Base-by-base conservation (phyloP, 2,329 filamentous ascomycete genomes). In the Nothophaeocryptopus gaeumannii region DNA sequence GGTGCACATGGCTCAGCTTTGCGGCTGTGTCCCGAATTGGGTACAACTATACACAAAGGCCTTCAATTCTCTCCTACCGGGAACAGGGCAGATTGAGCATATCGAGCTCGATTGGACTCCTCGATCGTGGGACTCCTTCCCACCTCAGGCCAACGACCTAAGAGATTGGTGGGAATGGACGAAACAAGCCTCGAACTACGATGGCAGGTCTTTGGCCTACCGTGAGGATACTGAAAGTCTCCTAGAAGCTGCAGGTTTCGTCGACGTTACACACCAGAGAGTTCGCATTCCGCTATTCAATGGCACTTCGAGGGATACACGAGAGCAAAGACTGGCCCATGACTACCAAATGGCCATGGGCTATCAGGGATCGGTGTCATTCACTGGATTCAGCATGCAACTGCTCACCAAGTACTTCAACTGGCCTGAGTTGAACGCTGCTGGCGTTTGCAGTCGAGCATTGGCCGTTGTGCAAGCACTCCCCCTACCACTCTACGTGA, bases 71-170 rank as follows among this genome's bases (percentile, higher is more conserved):
- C 77, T 96, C 20, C 83, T 83, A 60, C 89, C 89, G 1, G 84
- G 85, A 1, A 78, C 74, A 35, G 92, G 91, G 46, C 80, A 78
- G 65, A 78, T 96, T 47, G 91, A 97, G 70, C 89, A 95, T 59
- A 81, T 95, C 40, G 92, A 97, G 67, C 86, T 97, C 47, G 89
- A 97, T 69, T 88, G 88, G 69, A 75, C 80, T 40, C 89, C 89
- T 13, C 82, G 82, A 44, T 82, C 88, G 60, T 77, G 78, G 32
- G 81, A 81, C 1, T 70, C 51, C 11, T 76, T 60, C 14, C 52
- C 80, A 9, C 58, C 70, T 3, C 71, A 81, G 33, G 82, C 84
- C 7, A 73, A 77, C 26, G 72, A 92, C 12, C 70, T 63, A 35
- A 49, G 74, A 38, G 72, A 81, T 59, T 96, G 90, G 90, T 85